Evolutionary conservation across 1,284 basidiomycete genomes (phyloP).

Genomic region (Austroboletus niveus): DNA sequence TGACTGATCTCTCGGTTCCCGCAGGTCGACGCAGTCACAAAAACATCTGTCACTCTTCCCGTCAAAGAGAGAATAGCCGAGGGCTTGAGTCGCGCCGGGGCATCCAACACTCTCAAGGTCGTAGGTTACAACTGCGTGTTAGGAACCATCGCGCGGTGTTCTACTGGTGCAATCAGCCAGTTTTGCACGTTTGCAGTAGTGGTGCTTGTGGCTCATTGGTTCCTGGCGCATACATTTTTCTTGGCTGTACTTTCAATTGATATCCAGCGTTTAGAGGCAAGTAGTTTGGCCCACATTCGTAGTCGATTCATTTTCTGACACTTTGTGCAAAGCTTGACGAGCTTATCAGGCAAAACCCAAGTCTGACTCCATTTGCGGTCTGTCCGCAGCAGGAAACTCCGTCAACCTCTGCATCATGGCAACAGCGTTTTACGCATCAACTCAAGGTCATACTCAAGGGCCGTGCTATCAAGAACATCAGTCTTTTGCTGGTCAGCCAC

Average conservation of each 20-base stretch:
- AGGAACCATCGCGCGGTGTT: constrained; percentile 74
- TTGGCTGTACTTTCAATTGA: constrained; percentile 88
- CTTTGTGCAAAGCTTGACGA: constrained; percentile 60
- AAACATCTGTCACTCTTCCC: constrained; percentile 84
- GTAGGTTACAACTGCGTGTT: constrained; percentile 85
- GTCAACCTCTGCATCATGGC: constrained; percentile 42
- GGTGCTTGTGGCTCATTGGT: constrained; percentile 95
- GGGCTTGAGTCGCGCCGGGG: constrained; percentile 85
- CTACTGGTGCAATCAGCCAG: constrained; percentile 83
- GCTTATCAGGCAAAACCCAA: constrained; percentile 67
- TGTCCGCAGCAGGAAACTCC: constrained; percentile 25
- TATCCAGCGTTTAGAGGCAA: constrained; percentile 82
- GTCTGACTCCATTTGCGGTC: constrained; percentile 41
- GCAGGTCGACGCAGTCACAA: constrained; percentile 86
- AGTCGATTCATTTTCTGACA: constrained; percentile 15
- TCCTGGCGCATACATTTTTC: constrained; percentile 91
- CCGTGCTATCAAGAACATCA: constrained; percentile 78
- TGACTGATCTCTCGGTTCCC: constrained; percentile 7
- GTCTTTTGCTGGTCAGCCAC: constrained; percentile 66
- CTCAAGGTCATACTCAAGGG: constrained; percentile 59
- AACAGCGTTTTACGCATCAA: constrained; percentile 42
- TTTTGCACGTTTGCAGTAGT: constrained; percentile 95
- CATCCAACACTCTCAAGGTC: constrained; percentile 90
- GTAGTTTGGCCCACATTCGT: constrained; percentile 16
- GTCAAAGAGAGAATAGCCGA: constrained; percentile 92